phyloP scores from a whole-genome alignment of 495 filamentous ascomycete species.

The Rhizodiscina lignyota region DNA sequence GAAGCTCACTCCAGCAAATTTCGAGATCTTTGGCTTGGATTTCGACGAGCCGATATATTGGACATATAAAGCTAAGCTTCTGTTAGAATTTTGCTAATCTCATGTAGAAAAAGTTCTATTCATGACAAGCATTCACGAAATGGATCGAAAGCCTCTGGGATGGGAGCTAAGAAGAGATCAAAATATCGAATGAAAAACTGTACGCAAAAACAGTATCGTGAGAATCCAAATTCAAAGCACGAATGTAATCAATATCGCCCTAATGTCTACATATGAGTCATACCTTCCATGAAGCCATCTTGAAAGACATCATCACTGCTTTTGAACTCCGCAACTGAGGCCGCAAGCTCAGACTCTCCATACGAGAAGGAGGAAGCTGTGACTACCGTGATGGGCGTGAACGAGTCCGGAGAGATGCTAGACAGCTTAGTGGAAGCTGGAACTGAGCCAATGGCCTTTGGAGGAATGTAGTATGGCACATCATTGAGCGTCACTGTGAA shows the following conservation, averaged over 20 bases:
- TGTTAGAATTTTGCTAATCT: background rate
- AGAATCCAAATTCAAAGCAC: too few species aligned
- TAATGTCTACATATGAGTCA: too few species aligned
- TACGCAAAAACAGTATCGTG: too few species aligned
- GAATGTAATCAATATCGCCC: too few species aligned
- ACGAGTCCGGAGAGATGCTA: constrained; percentile 2
- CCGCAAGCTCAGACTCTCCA: constrained; percentile 2
- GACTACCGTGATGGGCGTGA: constrained; percentile 17
- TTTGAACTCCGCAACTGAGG: constrained; percentile 4
- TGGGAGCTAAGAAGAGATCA: background rate
- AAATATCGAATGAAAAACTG: background rate
- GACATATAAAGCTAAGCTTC: constrained; percentile 10
- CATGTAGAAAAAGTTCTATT: background rate
- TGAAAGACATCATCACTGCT: constrained; percentile 17
- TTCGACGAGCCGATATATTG: constrained; percentile 7
- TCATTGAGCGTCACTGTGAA: constrained; percentile 14
- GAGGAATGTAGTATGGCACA: constrained; percentile 15
- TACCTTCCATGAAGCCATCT: constrained; percentile 15
- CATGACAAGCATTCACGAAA: background rate
- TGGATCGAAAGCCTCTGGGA: background rate
- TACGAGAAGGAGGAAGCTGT: constrained; percentile 3
- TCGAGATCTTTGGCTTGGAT: background rate
- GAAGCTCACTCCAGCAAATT: background rate
- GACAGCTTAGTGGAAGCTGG: background rate
- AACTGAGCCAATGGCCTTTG: constrained; percentile 9